Evolutionary conservation across 2,329 filamentous ascomycete species (phyloP).

Genomic region (Colletotrichum neosansevieriae): DNA sequence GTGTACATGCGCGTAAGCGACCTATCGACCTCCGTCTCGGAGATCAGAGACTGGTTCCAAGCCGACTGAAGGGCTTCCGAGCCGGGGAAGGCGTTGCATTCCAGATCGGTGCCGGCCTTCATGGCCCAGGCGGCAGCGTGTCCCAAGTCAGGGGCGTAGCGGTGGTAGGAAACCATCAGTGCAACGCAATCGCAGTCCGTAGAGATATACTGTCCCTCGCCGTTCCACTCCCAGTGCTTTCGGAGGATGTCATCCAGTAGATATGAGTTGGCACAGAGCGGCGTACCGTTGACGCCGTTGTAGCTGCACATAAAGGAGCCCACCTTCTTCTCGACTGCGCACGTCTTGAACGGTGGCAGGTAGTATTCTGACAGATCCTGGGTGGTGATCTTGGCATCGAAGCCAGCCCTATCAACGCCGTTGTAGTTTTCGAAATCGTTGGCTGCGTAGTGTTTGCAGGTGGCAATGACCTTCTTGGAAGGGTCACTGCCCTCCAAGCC

Average conservation of each 20-base stretch:
- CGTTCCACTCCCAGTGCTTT: conserved; percentile 74
- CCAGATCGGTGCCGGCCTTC: conserved; percentile 53
- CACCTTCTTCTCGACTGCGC: conserved; percentile 68
- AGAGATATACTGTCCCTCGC: conserved; percentile 71
- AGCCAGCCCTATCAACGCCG: conserved; percentile 60
- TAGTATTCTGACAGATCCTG: conserved; percentile 79
- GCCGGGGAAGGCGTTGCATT: conserved; percentile 43
- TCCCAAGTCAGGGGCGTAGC: conserved; percentile 41
- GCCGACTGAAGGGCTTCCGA: conserved; percentile 40
- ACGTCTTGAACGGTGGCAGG: conserved; percentile 73
- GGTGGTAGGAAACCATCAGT: conserved; percentile 33
- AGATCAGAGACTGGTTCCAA: conserved; percentile 49
- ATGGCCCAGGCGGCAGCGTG: conserved; percentile 51
- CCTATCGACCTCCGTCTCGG: conserved; percentile 51
- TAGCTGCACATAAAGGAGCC: conserved; percentile 73
- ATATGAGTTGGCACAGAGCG: conserved; percentile 72
- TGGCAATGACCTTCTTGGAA: conserved; percentile 60
- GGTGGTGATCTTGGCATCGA: conserved; percentile 66
- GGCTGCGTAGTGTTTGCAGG: conserved; percentile 70
- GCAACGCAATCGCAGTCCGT: conserved; percentile 68
- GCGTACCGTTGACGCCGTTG: conserved; percentile 74
- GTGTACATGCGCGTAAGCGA: conserved; percentile 65
- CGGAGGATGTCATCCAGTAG: conserved; percentile 73
- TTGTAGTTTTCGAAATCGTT: conserved; percentile 67
- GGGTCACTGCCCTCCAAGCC: conserved; percentile 60